Base-by-base conservation (phyloP, 495 filamentous ascomycete species). In the Xylaria telfairii region DNA sequence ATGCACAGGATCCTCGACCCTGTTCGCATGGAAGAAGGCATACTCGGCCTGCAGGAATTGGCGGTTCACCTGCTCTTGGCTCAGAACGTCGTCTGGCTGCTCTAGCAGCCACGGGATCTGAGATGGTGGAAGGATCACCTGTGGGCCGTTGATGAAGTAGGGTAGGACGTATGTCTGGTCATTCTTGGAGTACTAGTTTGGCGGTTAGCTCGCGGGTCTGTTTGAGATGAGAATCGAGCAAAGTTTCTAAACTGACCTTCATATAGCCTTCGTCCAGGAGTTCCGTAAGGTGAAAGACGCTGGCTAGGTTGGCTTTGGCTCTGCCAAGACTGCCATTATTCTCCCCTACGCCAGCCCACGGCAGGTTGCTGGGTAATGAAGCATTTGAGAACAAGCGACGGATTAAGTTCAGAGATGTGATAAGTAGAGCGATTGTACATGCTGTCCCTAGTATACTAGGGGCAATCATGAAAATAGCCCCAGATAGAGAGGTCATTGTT, bases 71-170 rank as follows among this genome's bases (percentile, higher is more conserved):
- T 70, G 75, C 49, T 71, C 74, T 49, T 79, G 74, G 71, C 70
- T 80, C 10, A 84, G 71, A 12, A 81, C 75, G 30, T 65, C 57
- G 64, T 83, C 81, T 8, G 83, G 77, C 71, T 86, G 83, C 30
- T 79, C 76, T 6, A 83, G 51, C n/a, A 86, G 76, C 83, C 83
- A 86, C 53, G 70, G 61, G n/a, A 82, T 73, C 26, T 80, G 71
- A 1, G 76, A 71, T 6, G 71, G 73, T 1, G 83, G 83, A 9
- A 84, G 66, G 13, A 85, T 72, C 19, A 85, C 76, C 66, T 84
- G 81, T 17, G 82, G 83, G 13, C 81, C 77, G 30, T 78, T 80
- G 44, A 80, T 71, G 26, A 80, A 73, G 69, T 82, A 81, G 1
- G 83, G 82, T 5, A 82, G 72, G 10, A 86, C 74, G 63, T 79